Base-by-base conservation (phyloP, 2,329 filamentous ascomycete genomes). In the Diaporthe caulivora region DNA sequence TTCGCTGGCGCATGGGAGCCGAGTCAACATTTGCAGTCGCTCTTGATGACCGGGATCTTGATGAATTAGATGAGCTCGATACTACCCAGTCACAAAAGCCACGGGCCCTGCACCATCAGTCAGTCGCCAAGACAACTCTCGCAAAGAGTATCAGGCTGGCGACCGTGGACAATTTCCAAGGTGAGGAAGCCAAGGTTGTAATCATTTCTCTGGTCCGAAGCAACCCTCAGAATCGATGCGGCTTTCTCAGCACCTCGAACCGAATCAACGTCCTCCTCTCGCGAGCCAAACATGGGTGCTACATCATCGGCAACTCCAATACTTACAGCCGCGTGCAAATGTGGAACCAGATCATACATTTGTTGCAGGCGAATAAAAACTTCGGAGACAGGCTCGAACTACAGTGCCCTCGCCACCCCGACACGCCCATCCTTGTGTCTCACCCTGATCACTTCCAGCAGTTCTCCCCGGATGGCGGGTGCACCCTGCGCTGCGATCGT, bases 131-230 rank as follows among this genome's bases (percentile, higher is more conserved):
- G 78, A 84, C 82, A 6, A 85, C 82, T 0, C 82, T 91, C 0
- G 78, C 87, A 0, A 82, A 88, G 31, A 84, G 83, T 1, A 79
- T 93, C 3, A 83, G 89, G 6, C 80, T 92, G 0, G 91, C 92
- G 0, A 94, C 92, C 0, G 88, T 94, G 0, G 92, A 94, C 79
- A 95, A 95, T 76, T 95, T 94, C 71, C 92, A 95, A 77, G 93
- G 93, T 0, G 93, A 95, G 78, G 93, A 95, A 77, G 91, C 90
- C 1, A 92, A 93, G 68, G 83, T 95, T 11, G 85, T 95, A 0
- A 84, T 95, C 3, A 84, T 95, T 0, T 93, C 91, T 0, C 83
- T 95, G 0, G 92, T 94, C 0, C 88, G 93, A 53, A 94, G 92
- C 81, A 95, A 95, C 76, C 75, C 80, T 0, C 77, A 87, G 10